A percentile compares a stretch with the other conserved stretches of the same genome.
Evolutionary conservation across 2,329 filamentous ascomycete species (phyloP).

Genomic region (Calonectria montana): DNA sequence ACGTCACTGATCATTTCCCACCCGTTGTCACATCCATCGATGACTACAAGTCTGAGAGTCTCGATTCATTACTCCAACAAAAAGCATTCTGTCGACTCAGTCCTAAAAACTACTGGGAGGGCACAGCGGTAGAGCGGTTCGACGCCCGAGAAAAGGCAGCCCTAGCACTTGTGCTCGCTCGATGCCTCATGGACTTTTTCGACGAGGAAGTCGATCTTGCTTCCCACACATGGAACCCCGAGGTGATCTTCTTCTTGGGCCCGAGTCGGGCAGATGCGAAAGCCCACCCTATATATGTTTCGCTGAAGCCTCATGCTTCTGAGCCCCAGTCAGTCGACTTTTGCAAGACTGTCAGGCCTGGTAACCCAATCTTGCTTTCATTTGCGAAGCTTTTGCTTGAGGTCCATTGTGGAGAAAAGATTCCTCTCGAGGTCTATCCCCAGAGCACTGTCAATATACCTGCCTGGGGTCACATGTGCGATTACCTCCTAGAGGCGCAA

Average conservation of each 20-base stretch:
- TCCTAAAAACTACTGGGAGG: neutral
- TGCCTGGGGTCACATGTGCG: neutral
- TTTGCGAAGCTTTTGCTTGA: constrained; percentile 3
- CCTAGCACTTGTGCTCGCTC: neutral
- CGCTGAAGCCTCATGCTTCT: neutral
- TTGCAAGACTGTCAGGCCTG: neutral
- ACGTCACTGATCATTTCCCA: neutral
- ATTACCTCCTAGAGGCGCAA: neutral
- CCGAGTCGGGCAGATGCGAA: neutral
- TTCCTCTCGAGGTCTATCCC: neutral
- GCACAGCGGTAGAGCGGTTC: neutral
- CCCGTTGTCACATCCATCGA: neutral
- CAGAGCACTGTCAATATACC: neutral
- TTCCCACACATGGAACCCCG: neutral
- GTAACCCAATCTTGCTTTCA: neutral
- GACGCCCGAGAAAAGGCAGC: neutral
- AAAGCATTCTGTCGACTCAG: neutral
- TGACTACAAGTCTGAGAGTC: neutral
- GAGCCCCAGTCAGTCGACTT: neutral
- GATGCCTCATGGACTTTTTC: constrained; percentile 12
- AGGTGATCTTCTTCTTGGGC: neutral
- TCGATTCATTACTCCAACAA: neutral
- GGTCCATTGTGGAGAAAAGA: neutral
- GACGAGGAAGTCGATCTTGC: neutral
- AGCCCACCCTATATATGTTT: neutral